Evolutionary conservation across 1,139 yeast genomes (phyloP).

Genomic region (Kodamaea derodonti): DNA sequence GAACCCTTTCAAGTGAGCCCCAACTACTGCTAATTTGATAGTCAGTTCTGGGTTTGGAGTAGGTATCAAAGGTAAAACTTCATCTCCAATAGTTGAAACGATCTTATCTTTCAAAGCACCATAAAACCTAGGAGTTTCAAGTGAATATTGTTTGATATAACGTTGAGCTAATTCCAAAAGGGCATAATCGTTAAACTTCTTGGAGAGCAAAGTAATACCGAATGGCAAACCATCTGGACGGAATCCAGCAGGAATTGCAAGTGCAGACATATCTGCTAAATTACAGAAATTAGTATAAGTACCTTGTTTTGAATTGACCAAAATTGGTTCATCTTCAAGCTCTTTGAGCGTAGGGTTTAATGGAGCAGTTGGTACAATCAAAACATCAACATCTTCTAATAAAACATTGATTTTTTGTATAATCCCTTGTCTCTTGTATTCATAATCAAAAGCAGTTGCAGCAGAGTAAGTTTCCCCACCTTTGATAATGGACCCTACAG

Average conservation of each 20-base stretch:
- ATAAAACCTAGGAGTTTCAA: slow-evolving; percentile 23
- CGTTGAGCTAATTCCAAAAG: slow-evolving; percentile 76
- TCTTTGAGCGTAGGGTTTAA: slow-evolving; percentile 77
- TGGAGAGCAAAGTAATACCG: slow-evolving; percentile 82
- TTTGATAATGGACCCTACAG: slow-evolving; percentile 70
- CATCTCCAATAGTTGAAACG: slow-evolving; percentile 31
- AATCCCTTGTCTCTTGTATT: slow-evolving; percentile 76
- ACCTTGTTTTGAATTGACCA: slow-evolving; percentile 84
- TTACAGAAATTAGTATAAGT: slow-evolving; percentile 96
- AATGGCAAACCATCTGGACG: slow-evolving; percentile 80
- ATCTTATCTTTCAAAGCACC: slow-evolving; percentile 42
- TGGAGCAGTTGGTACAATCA: slow-evolving; percentile 92
- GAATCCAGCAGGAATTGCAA: slow-evolving; percentile 90
- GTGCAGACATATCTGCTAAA: slow-evolving; percentile 87
- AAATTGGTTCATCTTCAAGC: slow-evolving; percentile 73
- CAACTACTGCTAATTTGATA: slow-evolving; percentile 81
- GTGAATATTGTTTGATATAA: slow-evolving; percentile 45
- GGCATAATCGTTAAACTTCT: slow-evolving; percentile 84
- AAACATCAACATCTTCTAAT: slow-evolving; percentile 61
- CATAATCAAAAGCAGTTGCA: slow-evolving; percentile 77
- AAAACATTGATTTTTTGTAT: slow-evolving; percentile 58
- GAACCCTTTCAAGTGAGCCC: slow-evolving; percentile 88
- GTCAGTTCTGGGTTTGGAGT: slow-evolving; percentile 20
- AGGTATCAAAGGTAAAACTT: slow-evolving; percentile 37
- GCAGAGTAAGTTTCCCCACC: slow-evolving; percentile 79